Percentiles rank a stretch among this genome's conserved stretches.
Conservation (phyloP, 352 stramenopile genomes). For the Phytophthora sp. region DNA sequence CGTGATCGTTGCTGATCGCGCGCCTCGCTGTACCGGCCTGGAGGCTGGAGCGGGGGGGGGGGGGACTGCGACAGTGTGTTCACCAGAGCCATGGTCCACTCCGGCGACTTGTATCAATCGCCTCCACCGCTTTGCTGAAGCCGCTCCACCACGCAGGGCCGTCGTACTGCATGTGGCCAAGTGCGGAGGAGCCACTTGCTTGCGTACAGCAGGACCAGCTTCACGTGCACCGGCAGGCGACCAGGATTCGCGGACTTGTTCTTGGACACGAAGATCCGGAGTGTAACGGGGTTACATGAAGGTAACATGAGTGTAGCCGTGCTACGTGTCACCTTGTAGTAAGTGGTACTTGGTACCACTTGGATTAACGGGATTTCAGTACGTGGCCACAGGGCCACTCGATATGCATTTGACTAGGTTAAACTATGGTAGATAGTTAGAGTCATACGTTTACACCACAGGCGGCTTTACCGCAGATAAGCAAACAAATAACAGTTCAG, state of each 20-base stretch:
- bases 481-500: too few relatives aligned
- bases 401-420: too few relatives aligned
- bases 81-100: conserved; percentile 13
- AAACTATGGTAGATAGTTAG: too few relatives aligned
- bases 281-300: too few relatives aligned
- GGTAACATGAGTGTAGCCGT: too few relatives aligned
- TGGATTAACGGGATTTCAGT: too few relatives aligned
- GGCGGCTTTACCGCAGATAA: too few relatives aligned
- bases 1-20: conserved; percentile 1
- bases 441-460: too few relatives aligned
- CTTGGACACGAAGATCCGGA: conserved; percentile 12
- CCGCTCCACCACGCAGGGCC: neutral
- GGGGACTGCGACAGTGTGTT: conserved; percentile 2
- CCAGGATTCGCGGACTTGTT: conserved; percentile 24
- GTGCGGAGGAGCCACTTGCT: neutral
- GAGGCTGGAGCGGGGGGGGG: too few relatives aligned
- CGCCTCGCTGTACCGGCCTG: conserved; percentile 5
- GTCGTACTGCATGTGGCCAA: neutral
- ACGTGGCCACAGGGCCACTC: too few relatives aligned
- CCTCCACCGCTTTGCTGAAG: neutral
- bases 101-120: conserved; percentile 19
- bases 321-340: too few relatives aligned
- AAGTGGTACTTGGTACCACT: too few relatives aligned
- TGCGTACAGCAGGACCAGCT: neutral
- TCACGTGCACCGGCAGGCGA: neutral